Conservation (phyloP, 179 eudicot species). For the Amaranthus tricolor region DNA sequence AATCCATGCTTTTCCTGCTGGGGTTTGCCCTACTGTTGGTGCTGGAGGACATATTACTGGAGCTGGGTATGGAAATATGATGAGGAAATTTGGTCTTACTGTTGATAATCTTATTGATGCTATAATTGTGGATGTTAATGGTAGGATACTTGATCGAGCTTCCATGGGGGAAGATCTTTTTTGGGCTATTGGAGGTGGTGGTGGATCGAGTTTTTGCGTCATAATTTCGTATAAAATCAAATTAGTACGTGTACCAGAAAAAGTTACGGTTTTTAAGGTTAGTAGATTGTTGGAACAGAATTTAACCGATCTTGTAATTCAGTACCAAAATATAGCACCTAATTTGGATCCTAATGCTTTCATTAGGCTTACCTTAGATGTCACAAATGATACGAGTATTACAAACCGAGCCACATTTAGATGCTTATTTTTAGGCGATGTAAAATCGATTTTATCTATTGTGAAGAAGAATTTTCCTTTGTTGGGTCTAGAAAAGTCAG, state of each 20-base stretch:
- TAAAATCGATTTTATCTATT: conserved; percentile 10
- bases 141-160: conserved; percentile 16
- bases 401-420: conserved; percentile 21
- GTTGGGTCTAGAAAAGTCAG: conserved; percentile 22
- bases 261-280: conserved; percentile 31
- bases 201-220: conserved; percentile 37
- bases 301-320: conserved; percentile 17
- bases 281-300: conserved; percentile 18
- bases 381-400: background rate
- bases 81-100: conserved; percentile 31
- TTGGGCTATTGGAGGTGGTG: conserved; percentile 37
- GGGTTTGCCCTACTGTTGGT: conserved; percentile 29
- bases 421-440: conserved; percentile 22
- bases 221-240: conserved; percentile 30
- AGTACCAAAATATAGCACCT: conserved; percentile 34
- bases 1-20: conserved; percentile 29
- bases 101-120: conserved; percentile 34
- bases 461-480: conserved; percentile 22
- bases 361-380: conserved; percentile 15
- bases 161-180: conserved; percentile 28
- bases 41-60: conserved; percentile 34
- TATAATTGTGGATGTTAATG: conserved; percentile 25
- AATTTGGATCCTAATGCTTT: conserved; percentile 21
- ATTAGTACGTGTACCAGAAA: conserved; percentile 28
- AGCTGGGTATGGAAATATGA: conserved; percentile 34